Base-by-base conservation (phyloP, 164 flowering plant species). In the Houttuynia cordata region DNA sequence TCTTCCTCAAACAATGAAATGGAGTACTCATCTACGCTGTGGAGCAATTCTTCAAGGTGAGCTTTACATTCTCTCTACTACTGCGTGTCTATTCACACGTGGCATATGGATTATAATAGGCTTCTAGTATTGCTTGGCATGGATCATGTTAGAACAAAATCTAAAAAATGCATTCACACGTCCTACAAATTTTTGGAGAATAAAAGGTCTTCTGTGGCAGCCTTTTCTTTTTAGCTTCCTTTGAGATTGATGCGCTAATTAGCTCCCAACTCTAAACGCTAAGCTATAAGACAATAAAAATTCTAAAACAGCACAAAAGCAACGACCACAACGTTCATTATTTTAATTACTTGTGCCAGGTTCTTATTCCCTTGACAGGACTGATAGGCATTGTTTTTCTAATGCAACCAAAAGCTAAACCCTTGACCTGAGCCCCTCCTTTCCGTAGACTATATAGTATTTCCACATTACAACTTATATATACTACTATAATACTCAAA, bases 21-120 rank as follows among this genome's bases (percentile, higher is more conserved):
- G 64, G 83, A 77, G 12, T 69, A 56, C 68, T 49, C 73, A 41
- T 66, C 62, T 24, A 25, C 69, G 24, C 62, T 75, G 0, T 79
- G 84, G 84, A 78, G 76, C 52, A 80, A 79, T 56, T 83, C 84
- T 50, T 79, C 83, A 41, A 78, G 84, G 87, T 80, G 64, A 24
- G 20, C n/a, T n/a, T n/a, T n/a, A n/a, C 25, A 24, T 51, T 53
- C 23, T 55, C 45, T 51, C 56, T 41, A 55, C 58, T 23, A 39
- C 56, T 56, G 45, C 63, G 8, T 34, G 24, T 56, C 51, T 23
- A 12, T 51, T 52, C 55, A 1, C 55, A n/a, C 55, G 23, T 23
- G 55, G 12, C 7, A 30, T 45, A 15, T n/a, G 10, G 54, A 62
- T 64, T n/a, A 57, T 34, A 23, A 56, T 34, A 7, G 18, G 63